Conservation (phyloP, 1,284 basidiomycete genomes). For the Microbotryum scabiosae region DNA sequence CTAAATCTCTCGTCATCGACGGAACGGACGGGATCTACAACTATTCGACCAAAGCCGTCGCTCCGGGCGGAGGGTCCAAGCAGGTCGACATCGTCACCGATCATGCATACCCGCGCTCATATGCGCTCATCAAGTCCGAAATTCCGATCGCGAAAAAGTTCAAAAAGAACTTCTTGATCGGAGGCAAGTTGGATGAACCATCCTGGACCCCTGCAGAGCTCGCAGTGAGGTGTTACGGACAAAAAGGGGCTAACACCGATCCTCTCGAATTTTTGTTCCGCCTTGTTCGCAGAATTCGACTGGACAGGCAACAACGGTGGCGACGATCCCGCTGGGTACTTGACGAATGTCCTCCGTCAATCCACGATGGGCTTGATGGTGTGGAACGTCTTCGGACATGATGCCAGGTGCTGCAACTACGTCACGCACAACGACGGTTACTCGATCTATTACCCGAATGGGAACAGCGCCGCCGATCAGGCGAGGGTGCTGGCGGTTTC, state of each 20-base stretch:
- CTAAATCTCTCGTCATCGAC: conserved; percentile 11
- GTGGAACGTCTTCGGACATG: conserved; percentile 10
- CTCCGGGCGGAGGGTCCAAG: too few species aligned
- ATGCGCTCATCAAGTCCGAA: conserved; percentile 11
- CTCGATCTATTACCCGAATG: conserved; percentile 9
- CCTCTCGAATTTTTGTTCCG: too few species aligned
- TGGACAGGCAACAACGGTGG: conserved; percentile 14
- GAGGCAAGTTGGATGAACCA: too few species aligned
- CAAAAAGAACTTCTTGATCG: conserved; percentile 19
- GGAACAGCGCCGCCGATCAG: background rate
- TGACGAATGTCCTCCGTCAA: background rate
- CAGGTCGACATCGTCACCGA: conserved; percentile 13
- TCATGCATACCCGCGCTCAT: conserved; percentile 22
- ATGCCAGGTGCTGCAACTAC: background rate
- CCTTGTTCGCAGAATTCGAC: conserved; percentile 13
- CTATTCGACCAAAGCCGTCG: background rate
- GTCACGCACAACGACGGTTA: conserved; percentile 13
- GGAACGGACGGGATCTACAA: conserved; percentile 12
- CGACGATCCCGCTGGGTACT: conserved; percentile 8
- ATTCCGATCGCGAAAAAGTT: background rate
- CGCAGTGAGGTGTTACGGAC: too few species aligned
- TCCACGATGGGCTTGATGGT: conserved; percentile 2
- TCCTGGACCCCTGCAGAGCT: too few species aligned
- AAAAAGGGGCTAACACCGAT: too few species aligned
- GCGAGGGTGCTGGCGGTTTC: too few species aligned